Evolutionary conservation across 1,284 basidiomycete genomes (phyloP), one percentile per base, ranked within the genome.

Genomic region (Cystobasidiaceae sp.): DNA sequence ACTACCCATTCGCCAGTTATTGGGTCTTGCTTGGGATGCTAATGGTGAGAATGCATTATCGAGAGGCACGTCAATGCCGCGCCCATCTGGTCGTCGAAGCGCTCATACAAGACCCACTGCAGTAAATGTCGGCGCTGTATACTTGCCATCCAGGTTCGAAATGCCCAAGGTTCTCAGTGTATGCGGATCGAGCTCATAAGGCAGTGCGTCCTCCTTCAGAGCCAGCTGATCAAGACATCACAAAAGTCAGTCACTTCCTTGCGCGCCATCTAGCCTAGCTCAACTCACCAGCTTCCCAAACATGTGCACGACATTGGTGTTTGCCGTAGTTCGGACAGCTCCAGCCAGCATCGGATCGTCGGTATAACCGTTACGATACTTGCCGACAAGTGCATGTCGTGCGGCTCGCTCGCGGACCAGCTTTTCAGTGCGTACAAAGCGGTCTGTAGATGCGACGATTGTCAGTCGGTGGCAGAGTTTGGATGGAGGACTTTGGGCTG

Each of bases 181-280:
- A 25, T 54, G 25, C 13, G 50, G 50, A 54, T 54, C 50, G 9
- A 54, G 34, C 34, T 54, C 50, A 41, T 54, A 54, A 17, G 50
- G 50, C 30, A 54, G 34, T 39, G 50, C 50, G 30, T 54, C 50
- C 34, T 54, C 50, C 30, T 54, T 54, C 9, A 54, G 50, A 30
- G 46, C 46, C 25, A 49, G 25, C 37, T 39, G 11, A 11, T 11
- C 11, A 49, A 49, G 11, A 19, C 25, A 28, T 49, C 11, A 9
- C 19, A 21, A 11, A 49, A 19, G 9, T 13, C 9, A 19, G 19
- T 19, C 13, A 49, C 11, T 19, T 15, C 13, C 11, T 23, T 11
- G 46, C 25, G 11, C 11, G 21, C 9, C 19, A 21, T 19, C 9
- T 21, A 28, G 9, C 13, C 9, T 19, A 11, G n/a, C 9, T 49